Evolutionary conservation across 257 asterid species (phyloP).

Genomic region (Solanum sejunctum): DNA sequence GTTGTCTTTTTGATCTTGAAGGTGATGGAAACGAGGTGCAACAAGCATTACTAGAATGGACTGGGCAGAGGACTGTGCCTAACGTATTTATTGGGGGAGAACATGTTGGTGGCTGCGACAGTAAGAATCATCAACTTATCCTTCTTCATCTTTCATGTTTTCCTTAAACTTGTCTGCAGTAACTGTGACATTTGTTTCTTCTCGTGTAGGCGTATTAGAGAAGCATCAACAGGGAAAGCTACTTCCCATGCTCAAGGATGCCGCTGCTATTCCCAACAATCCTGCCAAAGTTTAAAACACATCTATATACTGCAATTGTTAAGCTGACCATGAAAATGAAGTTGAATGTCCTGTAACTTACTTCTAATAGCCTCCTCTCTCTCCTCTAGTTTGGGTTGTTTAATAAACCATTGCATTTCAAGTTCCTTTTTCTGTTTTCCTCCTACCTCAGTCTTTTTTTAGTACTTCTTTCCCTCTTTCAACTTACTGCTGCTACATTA

Average conservation of each 20-base stretch:
- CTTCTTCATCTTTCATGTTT: background rate
- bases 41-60: conserved; percentile 64
- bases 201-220: conserved; percentile 22
- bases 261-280: conserved; percentile 38
- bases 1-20: conserved; percentile 1
- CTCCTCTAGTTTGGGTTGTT: background rate
- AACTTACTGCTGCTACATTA: background rate
- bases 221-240: conserved; percentile 53
- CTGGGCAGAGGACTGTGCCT: conserved; percentile 77
- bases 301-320: background rate
- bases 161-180: background rate
- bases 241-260: conserved; percentile 48
- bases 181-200: background rate
- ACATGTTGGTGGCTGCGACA: conserved; percentile 81
- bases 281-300: conserved; percentile 14
- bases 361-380: background rate
- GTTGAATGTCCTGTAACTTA: background rate
- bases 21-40: conserved; percentile 66
- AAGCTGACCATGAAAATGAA: background rate
- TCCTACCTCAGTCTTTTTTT: background rate
- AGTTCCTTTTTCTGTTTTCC: background rate
- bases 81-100: conserved; percentile 69
- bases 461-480: background rate
- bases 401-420: background rate
- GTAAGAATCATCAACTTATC: conserved; percentile 18